Percentiles rank a stretch among this genome's conserved stretches.
phyloP scores from a whole-genome alignment of 2,329 filamentous ascomycete species.

The Hypoxylon rubiginosum region DNA sequence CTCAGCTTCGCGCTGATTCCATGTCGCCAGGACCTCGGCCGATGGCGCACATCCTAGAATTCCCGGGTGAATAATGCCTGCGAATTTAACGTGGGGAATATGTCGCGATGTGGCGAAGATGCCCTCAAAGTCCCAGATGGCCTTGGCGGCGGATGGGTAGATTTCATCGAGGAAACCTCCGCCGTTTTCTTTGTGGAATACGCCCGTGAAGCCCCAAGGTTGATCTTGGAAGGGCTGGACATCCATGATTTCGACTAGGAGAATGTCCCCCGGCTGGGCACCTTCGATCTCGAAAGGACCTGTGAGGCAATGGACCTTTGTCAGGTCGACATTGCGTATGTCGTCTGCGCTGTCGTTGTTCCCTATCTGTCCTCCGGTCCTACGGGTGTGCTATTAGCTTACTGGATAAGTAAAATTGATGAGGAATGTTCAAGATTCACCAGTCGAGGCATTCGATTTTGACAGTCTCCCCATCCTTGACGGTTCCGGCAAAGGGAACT shows the following conservation, averaged over 20 bases:
- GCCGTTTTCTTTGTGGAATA: conserved; percentile 85
- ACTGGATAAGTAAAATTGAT: conserved; percentile 7
- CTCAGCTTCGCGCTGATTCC: conserved; percentile 87
- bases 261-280: conserved; percentile 85
- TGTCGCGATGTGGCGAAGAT: conserved; percentile 78
- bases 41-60: conserved; percentile 93
- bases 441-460: conserved; percentile 95
- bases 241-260: conserved; percentile 92
- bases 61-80: conserved; percentile 90
- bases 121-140: conserved; percentile 70
- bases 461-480: conserved; percentile 87
- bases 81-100: conserved; percentile 87
- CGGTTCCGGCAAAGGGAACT: conserved; percentile 81
- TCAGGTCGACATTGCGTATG: conserved; percentile 85
- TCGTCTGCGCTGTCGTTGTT: conserved; percentile 95
- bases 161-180: conserved; percentile 90
- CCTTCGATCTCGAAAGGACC: conserved; percentile 90
- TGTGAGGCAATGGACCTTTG: conserved; percentile 86
- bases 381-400: conserved; percentile 45
- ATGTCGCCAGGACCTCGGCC: conserved; percentile 79
- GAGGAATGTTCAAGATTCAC: conserved; percentile 54
- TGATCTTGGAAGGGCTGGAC: conserved; percentile 88
- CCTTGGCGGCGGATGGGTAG: conserved; percentile 81
- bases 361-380: conserved; percentile 83
- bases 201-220: conserved; percentile 90